Evolutionary conservation across 352 stramenopile species (phyloP), one percentile per base, ranked within the genome.

Genomic region (Phytopythium cucurbitacearum): DNA sequence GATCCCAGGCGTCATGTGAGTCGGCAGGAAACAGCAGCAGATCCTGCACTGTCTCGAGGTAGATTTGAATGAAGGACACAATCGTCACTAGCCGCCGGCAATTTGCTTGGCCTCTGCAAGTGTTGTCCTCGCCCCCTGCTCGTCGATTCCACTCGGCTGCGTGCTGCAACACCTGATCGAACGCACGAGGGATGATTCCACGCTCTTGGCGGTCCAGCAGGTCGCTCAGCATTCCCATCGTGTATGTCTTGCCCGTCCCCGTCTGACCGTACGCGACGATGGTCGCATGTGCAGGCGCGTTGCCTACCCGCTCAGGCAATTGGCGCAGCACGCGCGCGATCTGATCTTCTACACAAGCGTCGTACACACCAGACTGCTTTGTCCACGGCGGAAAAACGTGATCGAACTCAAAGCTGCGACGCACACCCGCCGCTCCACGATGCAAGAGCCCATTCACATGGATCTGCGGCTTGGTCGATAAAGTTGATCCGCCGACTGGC

Each of bases 191-290:
- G 32, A 87, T 91, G 44, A 91, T 64, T 2, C 77, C 80, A 32
- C 71, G 61, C 12, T 80, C 64, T 4, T 51, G 41, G 5, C 75
- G 48, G 47, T 71, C 45, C 37, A 51, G 40, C 12, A 68, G 56
- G 43, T 71, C 53, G 53, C 67, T 65, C 32, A 89, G 57, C 65
- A 91, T 85, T 3, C 80, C 77, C 77, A 91, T 89, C 6, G 77
- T 91, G 60, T 87, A 89, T 32, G 77, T 86, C 57, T 91, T 91
- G 32, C 77, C 77, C 1, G 80, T 91, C 2, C 80, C 80, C 8
- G 80, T 91, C 55, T 91, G 80, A 3, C 80, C 80, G 39, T 91
- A 91, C 21, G 77, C 76, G 13, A 91, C 56, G 45, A 87, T 57
- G 3, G 80, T 87, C 0, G 64, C 66, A 41, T 88, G 69, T 2